These are phyloP conservation scores for Blastobotrys petasosporus DNA, from an alignment of 1,139 yeast species.

Conservation along the genomic window DNA sequence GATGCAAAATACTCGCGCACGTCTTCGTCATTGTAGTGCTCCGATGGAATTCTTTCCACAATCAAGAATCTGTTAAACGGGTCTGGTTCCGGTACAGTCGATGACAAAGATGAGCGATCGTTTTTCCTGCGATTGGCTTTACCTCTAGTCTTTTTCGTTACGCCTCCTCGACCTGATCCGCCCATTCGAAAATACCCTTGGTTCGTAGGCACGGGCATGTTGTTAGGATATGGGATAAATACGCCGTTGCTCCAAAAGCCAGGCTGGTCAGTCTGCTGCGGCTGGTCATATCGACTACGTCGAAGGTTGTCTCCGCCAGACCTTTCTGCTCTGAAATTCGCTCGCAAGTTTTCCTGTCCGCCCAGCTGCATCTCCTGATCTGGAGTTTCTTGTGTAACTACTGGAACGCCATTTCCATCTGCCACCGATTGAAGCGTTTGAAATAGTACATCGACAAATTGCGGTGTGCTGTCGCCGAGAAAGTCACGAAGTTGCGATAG, in stretches of 20 bases:
- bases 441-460: conserved; percentile 32
- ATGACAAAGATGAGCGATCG: conserved; percentile 17
- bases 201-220: conserved; percentile 20
- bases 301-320: neutral
- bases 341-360: conserved; percentile 20
- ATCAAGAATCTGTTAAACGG: conserved; percentile 29
- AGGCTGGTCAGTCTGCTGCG: neutral
- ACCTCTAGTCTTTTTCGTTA: conserved; percentile 9
- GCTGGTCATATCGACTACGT: conserved; percentile 2
- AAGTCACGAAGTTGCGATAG: conserved; percentile 37
- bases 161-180: conserved; percentile 12
- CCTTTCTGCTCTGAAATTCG: conserved; percentile 19
- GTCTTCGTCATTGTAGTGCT: conserved; percentile 34
- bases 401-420: neutral
- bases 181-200: conserved; percentile 22
- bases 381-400: conserved; percentile 1
- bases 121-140: conserved; percentile 9
- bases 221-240: conserved; percentile 23
- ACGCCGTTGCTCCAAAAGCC: conserved; percentile 27
- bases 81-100: conserved; percentile 21
- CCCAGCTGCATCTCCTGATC: conserved; percentile 1
- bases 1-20: conserved; percentile 36
- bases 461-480: conserved; percentile 26
- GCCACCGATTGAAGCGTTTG: conserved; percentile 8
- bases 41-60: conserved; percentile 41